Conservation (phyloP, 768 basidiomycete genomes). For the Boletus coccyginus region DNA sequence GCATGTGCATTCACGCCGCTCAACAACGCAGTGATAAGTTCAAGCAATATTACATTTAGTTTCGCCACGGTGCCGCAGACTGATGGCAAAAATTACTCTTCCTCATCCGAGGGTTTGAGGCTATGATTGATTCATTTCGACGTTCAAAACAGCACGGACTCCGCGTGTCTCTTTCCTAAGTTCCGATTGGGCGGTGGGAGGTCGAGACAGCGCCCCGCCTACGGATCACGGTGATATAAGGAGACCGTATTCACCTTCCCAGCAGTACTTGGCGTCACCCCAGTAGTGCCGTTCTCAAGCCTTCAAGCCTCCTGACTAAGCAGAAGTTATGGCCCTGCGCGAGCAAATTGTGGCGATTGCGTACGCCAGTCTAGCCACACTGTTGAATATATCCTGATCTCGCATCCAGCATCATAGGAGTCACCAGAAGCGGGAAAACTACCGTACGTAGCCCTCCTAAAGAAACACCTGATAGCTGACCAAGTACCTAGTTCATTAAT, state of each 20-base stretch:
- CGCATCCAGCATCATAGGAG: slow-evolving; percentile 30
- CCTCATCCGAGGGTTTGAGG: slow-evolving; percentile 10
- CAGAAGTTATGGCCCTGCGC: slow-evolving; percentile 11
- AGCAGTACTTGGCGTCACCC: background rate
- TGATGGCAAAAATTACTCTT: background rate
- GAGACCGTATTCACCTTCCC: background rate
- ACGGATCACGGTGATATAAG: slow-evolving; percentile 17
- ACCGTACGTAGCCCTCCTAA: slow-evolving; percentile 17
- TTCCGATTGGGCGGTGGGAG: background rate
- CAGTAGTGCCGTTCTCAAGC: background rate
- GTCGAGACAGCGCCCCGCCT: slow-evolving; percentile 8
- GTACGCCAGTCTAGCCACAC: slow-evolving; percentile 12
- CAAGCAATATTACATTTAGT: background rate
- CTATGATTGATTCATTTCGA: slow-evolving; percentile 19
- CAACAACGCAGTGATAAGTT: background rate
- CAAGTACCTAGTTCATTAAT: slow-evolving; percentile 44
- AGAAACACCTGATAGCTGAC: background rate
- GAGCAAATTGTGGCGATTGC: slow-evolving; percentile 24
- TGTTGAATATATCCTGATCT: slow-evolving; percentile 2
- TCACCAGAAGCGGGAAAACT: slow-evolving; percentile 32
- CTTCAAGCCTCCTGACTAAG: background rate
- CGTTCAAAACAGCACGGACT: slow-evolving; percentile 13
- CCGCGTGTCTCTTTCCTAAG: slow-evolving; percentile 16
- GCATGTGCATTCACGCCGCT: background rate
- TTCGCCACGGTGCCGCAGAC: slow-evolving; percentile 2